Percentiles rank a stretch among this genome's conserved stretches.
Evolutionary conservation across 345 rosid genomes (phyloP).

Genomic region (Isatis tinctoria): DNA sequence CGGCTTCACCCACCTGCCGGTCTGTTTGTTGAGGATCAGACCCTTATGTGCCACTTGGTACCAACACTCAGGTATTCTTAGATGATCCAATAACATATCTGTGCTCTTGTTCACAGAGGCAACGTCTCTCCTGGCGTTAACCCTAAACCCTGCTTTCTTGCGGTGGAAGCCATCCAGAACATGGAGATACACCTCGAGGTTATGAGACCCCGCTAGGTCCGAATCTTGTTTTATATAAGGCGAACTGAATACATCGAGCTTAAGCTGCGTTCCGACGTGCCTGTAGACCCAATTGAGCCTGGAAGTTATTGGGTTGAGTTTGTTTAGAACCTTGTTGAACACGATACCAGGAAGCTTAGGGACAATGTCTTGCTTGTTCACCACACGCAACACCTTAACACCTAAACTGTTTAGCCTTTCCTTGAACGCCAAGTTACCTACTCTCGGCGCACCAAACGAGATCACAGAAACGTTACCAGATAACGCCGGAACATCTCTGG

Average conservation of each 20-base stretch:
- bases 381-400: constrained; percentile 53
- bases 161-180: constrained; percentile 49
- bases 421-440: constrained; percentile 59
- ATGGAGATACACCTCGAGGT: constrained; percentile 57
- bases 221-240: constrained; percentile 48
- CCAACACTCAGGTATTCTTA: constrained; percentile 57
- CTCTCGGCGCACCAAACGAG: constrained; percentile 64
- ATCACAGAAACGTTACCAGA: constrained; percentile 43
- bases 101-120: constrained; percentile 56
- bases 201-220: constrained; percentile 43
- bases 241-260: constrained; percentile 41
- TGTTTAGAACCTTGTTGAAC: constrained; percentile 43
- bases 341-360: constrained; percentile 56
- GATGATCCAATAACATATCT: constrained; percentile 50
- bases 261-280: constrained; percentile 54
- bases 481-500: constrained; percentile 36
- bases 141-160: constrained; percentile 41
- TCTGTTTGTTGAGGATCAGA: constrained; percentile 42
- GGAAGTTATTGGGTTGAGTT: constrained; percentile 35
- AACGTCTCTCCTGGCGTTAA: constrained; percentile 54
- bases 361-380: constrained; percentile 54
- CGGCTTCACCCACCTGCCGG: constrained; percentile 77
- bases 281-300: constrained; percentile 52
- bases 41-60: constrained; percentile 58
- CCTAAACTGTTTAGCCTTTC: constrained; percentile 41